Percentiles rank a stretch among this genome's conserved stretches.
These are phyloP conservation scores for Thamnidium elegans DNA, from an alignment of 192 early-diverging fungal genomes.

Conservation along the genomic window DNA sequence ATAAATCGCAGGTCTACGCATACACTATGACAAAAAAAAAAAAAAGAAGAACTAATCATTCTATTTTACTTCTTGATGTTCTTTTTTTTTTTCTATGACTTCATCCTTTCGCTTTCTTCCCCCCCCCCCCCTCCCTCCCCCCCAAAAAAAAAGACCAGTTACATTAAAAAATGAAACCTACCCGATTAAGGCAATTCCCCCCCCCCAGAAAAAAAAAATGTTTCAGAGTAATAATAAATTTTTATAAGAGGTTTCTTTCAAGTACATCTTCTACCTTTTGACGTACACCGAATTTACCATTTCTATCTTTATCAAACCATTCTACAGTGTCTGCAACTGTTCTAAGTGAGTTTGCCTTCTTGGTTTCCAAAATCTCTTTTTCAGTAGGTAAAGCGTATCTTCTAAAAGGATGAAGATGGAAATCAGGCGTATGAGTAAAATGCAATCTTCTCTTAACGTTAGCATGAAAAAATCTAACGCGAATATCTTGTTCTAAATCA, in stretches of 20 bases:
- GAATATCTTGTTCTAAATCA: slow-evolving; percentile 37
- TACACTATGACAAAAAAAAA: too few species aligned
- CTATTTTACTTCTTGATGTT: too few species aligned
- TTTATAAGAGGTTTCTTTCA: slow-evolving; percentile 36
- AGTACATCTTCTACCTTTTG: slow-evolving; percentile 65
- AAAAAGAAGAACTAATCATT: too few species aligned
- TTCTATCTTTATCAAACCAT: slow-evolving; percentile 56
- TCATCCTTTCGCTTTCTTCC: too few species aligned
- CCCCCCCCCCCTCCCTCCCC: too few species aligned
- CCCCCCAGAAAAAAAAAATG: too few species aligned
- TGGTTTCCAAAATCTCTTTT: slow-evolving; percentile 48
- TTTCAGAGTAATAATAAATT: too few species aligned
- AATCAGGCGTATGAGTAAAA: slow-evolving; percentile 37
- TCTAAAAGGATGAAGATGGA: slow-evolving; percentile 53
- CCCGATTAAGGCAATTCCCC: too few species aligned
- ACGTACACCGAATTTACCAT: slow-evolving; percentile 63
- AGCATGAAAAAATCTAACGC: slow-evolving; percentile 46
- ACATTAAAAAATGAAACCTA: too few species aligned
- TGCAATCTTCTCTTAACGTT: slow-evolving; percentile 26
- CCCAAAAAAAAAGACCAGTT: too few species aligned
- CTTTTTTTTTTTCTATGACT: too few species aligned
- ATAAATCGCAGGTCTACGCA: too few species aligned
- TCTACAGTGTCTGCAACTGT: slow-evolving; percentile 48
- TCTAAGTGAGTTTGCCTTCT: slow-evolving; percentile 24
- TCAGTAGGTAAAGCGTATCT: slow-evolving; percentile 64